Percentiles rank a stretch among this genome's conserved stretches.
phyloP scores from a whole-genome alignment of 1,284 basidiomycete species.

The Heimioporus retisporus region DNA sequence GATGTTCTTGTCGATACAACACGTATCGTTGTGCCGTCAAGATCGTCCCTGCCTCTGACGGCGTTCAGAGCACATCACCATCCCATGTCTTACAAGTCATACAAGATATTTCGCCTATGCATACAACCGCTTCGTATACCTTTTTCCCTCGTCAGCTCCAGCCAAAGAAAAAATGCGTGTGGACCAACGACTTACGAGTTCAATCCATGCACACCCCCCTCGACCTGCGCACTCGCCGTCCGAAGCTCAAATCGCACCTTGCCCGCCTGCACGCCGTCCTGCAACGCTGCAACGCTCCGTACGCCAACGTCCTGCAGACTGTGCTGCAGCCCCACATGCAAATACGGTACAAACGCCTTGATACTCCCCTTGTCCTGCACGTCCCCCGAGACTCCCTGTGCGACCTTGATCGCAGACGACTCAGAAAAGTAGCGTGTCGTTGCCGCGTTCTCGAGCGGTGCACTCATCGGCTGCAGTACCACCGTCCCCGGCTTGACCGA shows the following conservation, averaged over 20 bases:
- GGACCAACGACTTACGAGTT: constrained; percentile 72
- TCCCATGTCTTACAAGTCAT: no score
- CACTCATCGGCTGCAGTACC: constrained; percentile 56
- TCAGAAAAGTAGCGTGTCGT: constrained; percentile 99
- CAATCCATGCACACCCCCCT: constrained; percentile 95
- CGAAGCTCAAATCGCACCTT: constrained; percentile 93
- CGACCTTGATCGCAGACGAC: constrained; percentile 95
- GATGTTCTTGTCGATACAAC: background rate
- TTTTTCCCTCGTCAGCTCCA: constrained; percentile 15
- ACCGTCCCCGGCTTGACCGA: no score
- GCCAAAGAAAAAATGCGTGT: background rate
- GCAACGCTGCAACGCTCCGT: constrained; percentile 70
- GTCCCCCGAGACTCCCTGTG: constrained; percentile 97
- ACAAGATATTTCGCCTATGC: constrained; percentile 25
- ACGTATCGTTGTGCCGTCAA: background rate
- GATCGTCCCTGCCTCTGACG: background rate
- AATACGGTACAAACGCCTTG: constrained; percentile 92
- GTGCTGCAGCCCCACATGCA: constrained; percentile 95
- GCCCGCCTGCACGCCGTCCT: constrained; percentile 71
- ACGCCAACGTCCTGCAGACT: constrained; percentile 97
- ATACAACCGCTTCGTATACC: constrained; percentile 49
- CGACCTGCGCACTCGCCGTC: constrained; percentile 96
- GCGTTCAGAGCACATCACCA: no score
- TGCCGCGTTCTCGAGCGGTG: constrained; percentile 91
- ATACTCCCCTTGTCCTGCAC: constrained; percentile 98